Evolutionary conservation across 257 asterid genomes (phyloP).

Genomic region (Rubia yunnanensis): DNA sequence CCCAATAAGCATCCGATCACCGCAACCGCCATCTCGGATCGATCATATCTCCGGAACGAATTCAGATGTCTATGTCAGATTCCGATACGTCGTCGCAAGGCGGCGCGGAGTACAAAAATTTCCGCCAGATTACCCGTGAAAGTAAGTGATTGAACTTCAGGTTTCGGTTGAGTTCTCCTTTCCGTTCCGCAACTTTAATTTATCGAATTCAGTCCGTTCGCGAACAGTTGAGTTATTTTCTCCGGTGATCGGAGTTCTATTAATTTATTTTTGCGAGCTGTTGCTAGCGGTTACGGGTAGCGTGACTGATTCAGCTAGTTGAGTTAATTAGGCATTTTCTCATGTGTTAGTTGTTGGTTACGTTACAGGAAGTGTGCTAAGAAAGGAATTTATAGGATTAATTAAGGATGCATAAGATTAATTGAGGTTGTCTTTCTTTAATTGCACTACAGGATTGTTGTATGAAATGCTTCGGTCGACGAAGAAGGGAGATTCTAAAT

Average conservation of each 20-base stretch:
- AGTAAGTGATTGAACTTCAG: constrained; percentile 25
- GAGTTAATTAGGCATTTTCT: not conserved
- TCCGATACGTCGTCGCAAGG: constrained; percentile 58
- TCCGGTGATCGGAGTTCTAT: constrained; percentile 1
- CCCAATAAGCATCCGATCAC: constrained; percentile 16
- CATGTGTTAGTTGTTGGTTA: not conserved
- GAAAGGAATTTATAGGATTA: not conserved
- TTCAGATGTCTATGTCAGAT: constrained; percentile 50
- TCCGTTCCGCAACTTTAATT: not conserved
- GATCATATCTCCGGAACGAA: not conserved
- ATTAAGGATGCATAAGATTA: not conserved
- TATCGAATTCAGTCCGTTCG: not conserved
- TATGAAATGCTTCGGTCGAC: constrained; percentile 94
- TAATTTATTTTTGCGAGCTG: constrained; percentile 2
- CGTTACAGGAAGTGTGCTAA: not conserved
- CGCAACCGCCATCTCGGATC: constrained; percentile 17
- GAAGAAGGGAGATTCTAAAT: constrained; percentile 80
- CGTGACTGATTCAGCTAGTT: not conserved
- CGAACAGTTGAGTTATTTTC: not conserved
- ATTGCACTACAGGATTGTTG: constrained; percentile 61
- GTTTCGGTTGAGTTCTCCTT: too few species aligned
- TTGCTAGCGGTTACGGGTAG: not conserved
- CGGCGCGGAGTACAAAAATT: constrained; percentile 38
- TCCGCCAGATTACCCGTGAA: constrained; percentile 55
- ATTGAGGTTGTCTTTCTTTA: constrained; percentile 7